Conservation (phyloP, 129 eudicot genomes). For the Flaveria robusta region DNA sequence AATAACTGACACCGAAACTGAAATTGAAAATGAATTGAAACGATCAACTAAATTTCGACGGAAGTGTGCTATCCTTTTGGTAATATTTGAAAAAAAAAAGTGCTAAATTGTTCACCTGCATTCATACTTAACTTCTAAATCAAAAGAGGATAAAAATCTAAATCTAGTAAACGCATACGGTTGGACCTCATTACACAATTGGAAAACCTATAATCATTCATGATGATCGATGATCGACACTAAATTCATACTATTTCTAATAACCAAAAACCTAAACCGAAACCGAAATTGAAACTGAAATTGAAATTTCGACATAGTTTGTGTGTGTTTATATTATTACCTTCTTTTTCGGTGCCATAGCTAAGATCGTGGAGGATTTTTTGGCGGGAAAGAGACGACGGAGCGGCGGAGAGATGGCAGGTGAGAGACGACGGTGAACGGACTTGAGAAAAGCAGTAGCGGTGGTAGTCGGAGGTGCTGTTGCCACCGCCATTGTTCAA, state of each 20-base stretch:
- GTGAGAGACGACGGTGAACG: constrained; percentile 31
- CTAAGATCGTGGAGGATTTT: constrained; percentile 45
- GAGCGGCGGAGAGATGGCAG: constrained; percentile 25
- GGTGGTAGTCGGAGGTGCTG: constrained; percentile 34
- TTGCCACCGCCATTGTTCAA: constrained; percentile 53
- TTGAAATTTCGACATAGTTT: not conserved
- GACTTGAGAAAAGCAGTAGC: constrained; percentile 41
- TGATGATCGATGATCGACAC: not conserved
- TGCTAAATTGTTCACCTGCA: constrained; percentile 69
- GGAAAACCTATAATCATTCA: not conserved
- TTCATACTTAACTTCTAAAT: not conserved
- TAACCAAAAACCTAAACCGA: not conserved
- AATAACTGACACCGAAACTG: too few relatives aligned
- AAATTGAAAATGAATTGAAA: too few relatives aligned
- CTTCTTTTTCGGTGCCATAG: constrained; percentile 83
- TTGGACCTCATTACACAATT: not conserved
- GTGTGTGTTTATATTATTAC: not conserved
- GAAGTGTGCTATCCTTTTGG: too few relatives aligned
- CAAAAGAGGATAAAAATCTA: not conserved
- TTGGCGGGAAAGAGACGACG: constrained; percentile 38
- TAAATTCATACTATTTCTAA: not conserved
- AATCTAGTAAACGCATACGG: not conserved
- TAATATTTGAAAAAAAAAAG: too few relatives aligned
- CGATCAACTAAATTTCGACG: too few relatives aligned
- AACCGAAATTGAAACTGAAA: constrained; percentile 4